Percentiles rank a stretch among this genome's conserved stretches.
Evolutionary conservation across 768 basidiomycete species (phyloP).

Genomic region (Lentinula sp.): DNA sequence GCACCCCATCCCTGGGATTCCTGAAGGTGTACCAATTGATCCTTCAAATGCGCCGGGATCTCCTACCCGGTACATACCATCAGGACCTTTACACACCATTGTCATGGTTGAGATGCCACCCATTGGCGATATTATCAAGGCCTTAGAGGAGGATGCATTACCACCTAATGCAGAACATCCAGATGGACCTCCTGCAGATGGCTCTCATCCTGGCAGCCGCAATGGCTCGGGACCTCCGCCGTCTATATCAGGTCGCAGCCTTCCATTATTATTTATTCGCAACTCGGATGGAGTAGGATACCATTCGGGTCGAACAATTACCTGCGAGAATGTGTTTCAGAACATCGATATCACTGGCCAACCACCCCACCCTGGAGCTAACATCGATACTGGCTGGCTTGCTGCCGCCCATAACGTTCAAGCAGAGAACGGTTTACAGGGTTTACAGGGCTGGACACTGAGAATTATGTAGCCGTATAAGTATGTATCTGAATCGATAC

Average conservation of each 20-base stretch:
- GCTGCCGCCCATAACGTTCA: conserved; percentile 69
- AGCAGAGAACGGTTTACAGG: conserved; percentile 40
- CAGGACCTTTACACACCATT: conserved; percentile 63
- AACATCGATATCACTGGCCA: conserved; percentile 54
- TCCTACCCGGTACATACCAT: conserved; percentile 44
- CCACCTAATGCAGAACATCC: conserved; percentile 32
- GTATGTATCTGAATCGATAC: conserved; percentile 12
- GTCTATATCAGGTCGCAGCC: conserved; percentile 59
- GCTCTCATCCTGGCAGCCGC: conserved; percentile 5
- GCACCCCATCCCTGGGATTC: conserved; percentile 33
- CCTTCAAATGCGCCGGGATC: conserved; percentile 21
- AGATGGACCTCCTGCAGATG: conserved; percentile 19
- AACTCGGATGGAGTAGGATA: conserved; percentile 83
- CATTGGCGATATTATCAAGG: conserved; percentile 67
- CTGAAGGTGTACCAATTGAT: conserved; percentile 23
- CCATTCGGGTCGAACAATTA: conserved; percentile 79
- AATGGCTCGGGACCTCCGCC: conserved; percentile 27
- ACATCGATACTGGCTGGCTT: conserved; percentile 62
- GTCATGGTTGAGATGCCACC: conserved; percentile 85
- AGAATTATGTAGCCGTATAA: conserved; percentile 59
- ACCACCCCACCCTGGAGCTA: conserved; percentile 38
- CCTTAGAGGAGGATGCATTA: conserved; percentile 65
- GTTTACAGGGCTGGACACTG: conserved; percentile 67
- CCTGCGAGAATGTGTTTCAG: conserved; percentile 78
- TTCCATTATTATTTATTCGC: conserved; percentile 79